Evolutionary conservation across 768 basidiomycete species (phyloP), one percentile per base, ranked within the genome.

Genomic region (Xerocomus potaroensis): DNA sequence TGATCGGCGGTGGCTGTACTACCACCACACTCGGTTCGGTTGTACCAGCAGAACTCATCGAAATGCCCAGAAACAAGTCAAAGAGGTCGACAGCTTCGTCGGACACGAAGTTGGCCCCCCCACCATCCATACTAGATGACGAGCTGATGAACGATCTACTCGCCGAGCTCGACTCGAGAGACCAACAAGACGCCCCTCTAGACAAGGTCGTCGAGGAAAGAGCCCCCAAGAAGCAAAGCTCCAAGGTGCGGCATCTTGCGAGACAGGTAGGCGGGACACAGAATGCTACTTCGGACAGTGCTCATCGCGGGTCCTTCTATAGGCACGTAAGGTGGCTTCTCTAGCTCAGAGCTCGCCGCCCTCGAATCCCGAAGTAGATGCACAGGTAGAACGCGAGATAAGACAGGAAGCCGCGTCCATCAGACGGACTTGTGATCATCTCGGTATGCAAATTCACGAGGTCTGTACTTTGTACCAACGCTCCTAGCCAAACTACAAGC

Each of bases 141-240:
- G 77, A 76, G 9, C 72, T 91, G 38, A 72, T 91, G 70, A 77
- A 89, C 53, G 83, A 88, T 56, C 77, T 94, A 1, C 65, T 92
- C 38, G 76, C 81, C 7, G 84, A 89, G 62, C 79, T 94, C 22
- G 87, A 90, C 56, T 78, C 79, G 7, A 69, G 74, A 53, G 75
- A 88, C 54, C 54, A 71, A 40, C 64, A 69, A 8, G 60, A 69
- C 40, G 50, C 70, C 34, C 63, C 66, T 46, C 66, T 64, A 16
- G 58, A 68, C 29, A 42, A 47, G 26, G 41, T 56, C 1, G 47
- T 42, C 27, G 61, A 64, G 23, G 48, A 2, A 32, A 47, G 55
- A 59, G 11, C 19, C 53, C 21, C 66, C 41, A 58, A 57, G 45
- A 85, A 79, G 62, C 73, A 77, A 55, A 78, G 77, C 57, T 69